Conservation (phyloP, 108 stramenopile genomes). For the Heterococcus sp. region DNA sequence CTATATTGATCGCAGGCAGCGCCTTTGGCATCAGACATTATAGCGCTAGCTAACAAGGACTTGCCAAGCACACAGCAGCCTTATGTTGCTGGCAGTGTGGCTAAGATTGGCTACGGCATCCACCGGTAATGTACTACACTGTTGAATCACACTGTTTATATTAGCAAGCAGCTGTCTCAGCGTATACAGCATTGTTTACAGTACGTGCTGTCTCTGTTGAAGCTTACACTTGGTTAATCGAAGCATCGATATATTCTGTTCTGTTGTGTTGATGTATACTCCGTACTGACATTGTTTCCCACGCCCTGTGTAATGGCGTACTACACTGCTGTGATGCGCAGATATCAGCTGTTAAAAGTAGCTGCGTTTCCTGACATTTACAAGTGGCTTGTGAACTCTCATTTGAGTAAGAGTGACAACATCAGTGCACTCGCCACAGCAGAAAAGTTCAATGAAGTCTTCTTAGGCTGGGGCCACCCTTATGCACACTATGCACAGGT, state of each 20-base stretch:
- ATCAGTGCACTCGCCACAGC: constrained; percentile 15
- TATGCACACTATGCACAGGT: constrained; percentile 25
- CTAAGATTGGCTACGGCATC: constrained; percentile 11
- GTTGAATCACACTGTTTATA: too few relatives aligned
- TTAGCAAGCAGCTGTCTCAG: too few relatives aligned
- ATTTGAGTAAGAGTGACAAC: constrained; percentile 11
- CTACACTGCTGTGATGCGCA: too few relatives aligned
- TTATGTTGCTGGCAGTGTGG: constrained; percentile 12
- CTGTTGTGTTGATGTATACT: too few relatives aligned
- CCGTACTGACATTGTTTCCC: too few relatives aligned
- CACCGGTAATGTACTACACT: too few relatives aligned
- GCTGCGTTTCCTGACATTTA: constrained; percentile 26
- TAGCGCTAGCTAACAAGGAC: constrained; percentile 24
- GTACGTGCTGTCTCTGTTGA: too few relatives aligned
- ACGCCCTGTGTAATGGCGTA: too few relatives aligned
- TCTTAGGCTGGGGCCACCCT: constrained; percentile 29
- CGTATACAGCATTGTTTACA: too few relatives aligned
- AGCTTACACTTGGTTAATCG: too few relatives aligned
- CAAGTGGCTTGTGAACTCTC: constrained; percentile 17
- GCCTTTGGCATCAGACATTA: constrained; percentile 5
- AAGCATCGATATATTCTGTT: too few relatives aligned
- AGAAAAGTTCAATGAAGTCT: constrained; percentile 20
- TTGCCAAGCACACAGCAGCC: constrained; percentile 1
- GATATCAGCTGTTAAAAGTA: constrained; percentile 15
- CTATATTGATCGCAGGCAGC: neutral